Percentiles rank a stretch among this genome's conserved stretches.
phyloP scores from a whole-genome alignment of 192 early-diverging fungal species.

The Entomortierella lignicola region DNA sequence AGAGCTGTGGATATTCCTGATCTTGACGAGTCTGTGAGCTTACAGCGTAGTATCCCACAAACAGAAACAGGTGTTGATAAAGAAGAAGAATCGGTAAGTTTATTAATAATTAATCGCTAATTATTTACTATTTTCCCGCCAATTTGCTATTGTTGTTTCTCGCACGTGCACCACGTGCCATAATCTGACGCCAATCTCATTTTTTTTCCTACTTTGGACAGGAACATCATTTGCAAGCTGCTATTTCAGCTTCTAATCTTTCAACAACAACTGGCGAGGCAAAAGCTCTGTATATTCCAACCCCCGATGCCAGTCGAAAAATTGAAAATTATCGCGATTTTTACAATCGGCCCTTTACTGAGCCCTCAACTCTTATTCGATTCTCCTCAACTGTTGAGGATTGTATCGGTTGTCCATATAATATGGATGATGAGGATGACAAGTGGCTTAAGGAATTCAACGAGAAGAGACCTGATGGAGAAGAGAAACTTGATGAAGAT shows the following conservation, averaged over 20 bases:
- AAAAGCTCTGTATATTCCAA: conserved; percentile 81
- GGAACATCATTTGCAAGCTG: conserved; percentile 96
- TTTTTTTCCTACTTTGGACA: conserved; percentile 55
- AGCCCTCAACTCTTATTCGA: conserved; percentile 83
- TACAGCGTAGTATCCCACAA: conserved; percentile 69
- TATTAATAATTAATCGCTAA: too few relatives aligned
- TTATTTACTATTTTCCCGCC: conserved; percentile 21
- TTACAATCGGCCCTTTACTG: conserved; percentile 75
- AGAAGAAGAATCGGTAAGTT: conserved; percentile 92
- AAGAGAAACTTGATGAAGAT: conserved; percentile 70
- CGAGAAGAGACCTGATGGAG: conserved; percentile 29
- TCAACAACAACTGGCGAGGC: conserved; percentile 70
- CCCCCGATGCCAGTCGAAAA: conserved; percentile 86
- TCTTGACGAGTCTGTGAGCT: conserved; percentile 76
- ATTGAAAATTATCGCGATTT: conserved; percentile 76
- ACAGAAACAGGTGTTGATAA: conserved; percentile 97
- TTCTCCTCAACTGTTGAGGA: conserved; percentile 92
- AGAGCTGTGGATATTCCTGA: conserved; percentile 86
- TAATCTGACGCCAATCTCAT: too few relatives aligned
- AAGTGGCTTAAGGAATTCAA: conserved; percentile 71
- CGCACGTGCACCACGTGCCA: too few relatives aligned
- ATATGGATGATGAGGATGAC: conserved; percentile 89
- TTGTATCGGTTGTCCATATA: conserved; percentile 87
- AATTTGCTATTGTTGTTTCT: too few relatives aligned
- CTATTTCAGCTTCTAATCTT: conserved; percentile 81